These are phyloP conservation scores for Diaporthe ilicicola DNA, from an alignment of 2,329 filamentous ascomycete genomes.

Conservation along the genomic window DNA sequence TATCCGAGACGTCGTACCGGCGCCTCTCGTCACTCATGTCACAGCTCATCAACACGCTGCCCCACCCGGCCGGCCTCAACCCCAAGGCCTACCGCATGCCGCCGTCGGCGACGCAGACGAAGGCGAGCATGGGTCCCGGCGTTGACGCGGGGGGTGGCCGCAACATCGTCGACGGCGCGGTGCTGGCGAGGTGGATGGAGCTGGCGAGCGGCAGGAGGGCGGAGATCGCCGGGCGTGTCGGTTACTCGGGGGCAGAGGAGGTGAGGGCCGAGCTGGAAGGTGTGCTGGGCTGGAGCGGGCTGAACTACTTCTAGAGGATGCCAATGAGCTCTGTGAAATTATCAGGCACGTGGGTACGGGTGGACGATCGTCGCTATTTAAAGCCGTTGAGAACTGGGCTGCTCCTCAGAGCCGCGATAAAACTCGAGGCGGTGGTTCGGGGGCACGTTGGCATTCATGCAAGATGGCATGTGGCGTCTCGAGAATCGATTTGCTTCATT, in stretches of 20 bases:
- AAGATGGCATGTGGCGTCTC: background rate
- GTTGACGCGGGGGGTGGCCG: slow-evolving; percentile 68
- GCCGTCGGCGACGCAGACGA: slow-evolving; percentile 55
- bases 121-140: slow-evolving; percentile 50
- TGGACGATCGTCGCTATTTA: too few species aligned
- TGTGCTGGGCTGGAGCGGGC: slow-evolving; percentile 68
- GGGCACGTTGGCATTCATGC: background rate
- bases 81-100: slow-evolving; percentile 77
- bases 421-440: too few species aligned
- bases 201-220: slow-evolving; percentile 74
- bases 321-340: background rate
- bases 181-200: slow-evolving; percentile 80
- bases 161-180: slow-evolving; percentile 79
- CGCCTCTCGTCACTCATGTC: slow-evolving; percentile 83
- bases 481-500: background rate
- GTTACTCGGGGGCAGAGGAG: slow-evolving; percentile 70
- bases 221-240: slow-evolving; percentile 80
- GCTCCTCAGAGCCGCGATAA: too few species aligned
- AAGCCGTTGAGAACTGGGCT: too few species aligned
- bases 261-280: slow-evolving; percentile 75
- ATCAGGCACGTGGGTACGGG: background rate
- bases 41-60: slow-evolving; percentile 79
- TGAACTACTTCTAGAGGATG: slow-evolving; percentile 59
- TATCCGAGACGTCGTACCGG: slow-evolving; percentile 83
- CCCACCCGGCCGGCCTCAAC: slow-evolving; percentile 83